A percentile compares a stretch with the other conserved stretches of the same genome.
phyloP scores from a whole-genome alignment of 2,329 filamentous ascomycete species.

The Coniochaeta hoffmannii region DNA sequence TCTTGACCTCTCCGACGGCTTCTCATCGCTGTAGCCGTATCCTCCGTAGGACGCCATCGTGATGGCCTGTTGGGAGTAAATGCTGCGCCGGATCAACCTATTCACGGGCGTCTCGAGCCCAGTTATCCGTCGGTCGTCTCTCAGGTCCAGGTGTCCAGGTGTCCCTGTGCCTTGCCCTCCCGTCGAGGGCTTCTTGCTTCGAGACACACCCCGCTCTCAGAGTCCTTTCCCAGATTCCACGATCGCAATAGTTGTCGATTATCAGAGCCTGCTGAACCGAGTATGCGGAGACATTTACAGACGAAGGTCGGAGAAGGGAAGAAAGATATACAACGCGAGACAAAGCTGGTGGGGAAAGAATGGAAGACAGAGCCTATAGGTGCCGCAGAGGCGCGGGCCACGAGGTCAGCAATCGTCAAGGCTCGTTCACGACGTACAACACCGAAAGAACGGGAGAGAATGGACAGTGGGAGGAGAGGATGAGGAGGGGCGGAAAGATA shows the following conservation, averaged over 20 bases:
- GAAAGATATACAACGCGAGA: slow-evolving; percentile 5
- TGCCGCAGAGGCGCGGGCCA: slow-evolving; percentile 16
- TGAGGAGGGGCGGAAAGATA: slow-evolving; percentile 16
- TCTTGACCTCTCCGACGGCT: slow-evolving; percentile 64
- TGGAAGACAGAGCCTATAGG: slow-evolving; percentile 25
- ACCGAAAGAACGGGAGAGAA: slow-evolving; percentile 13
- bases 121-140: slow-evolving; percentile 7
- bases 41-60: slow-evolving; percentile 28
- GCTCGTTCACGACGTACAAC: slow-evolving; percentile 17
- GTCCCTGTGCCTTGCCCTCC: background rate
- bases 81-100: slow-evolving; percentile 6
- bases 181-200: background rate
- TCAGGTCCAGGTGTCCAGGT: slow-evolving; percentile 2
- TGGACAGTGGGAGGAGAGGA: slow-evolving; percentile 11
- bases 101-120: slow-evolving; percentile 6
- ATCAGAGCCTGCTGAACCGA: slow-evolving; percentile 51
- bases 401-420: slow-evolving; percentile 27
- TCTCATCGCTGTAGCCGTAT: slow-evolving; percentile 23
- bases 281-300: slow-evolving; percentile 22
- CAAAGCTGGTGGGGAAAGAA: slow-evolving; percentile 15
- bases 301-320: slow-evolving; percentile 15
- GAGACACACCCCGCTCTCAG: background rate
- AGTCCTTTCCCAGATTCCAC: background rate
- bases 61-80: slow-evolving; percentile 7
- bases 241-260: slow-evolving; percentile 14